Conservation (phyloP, 2,329 filamentous ascomycete genomes). For the Xylaria sp. region DNA sequence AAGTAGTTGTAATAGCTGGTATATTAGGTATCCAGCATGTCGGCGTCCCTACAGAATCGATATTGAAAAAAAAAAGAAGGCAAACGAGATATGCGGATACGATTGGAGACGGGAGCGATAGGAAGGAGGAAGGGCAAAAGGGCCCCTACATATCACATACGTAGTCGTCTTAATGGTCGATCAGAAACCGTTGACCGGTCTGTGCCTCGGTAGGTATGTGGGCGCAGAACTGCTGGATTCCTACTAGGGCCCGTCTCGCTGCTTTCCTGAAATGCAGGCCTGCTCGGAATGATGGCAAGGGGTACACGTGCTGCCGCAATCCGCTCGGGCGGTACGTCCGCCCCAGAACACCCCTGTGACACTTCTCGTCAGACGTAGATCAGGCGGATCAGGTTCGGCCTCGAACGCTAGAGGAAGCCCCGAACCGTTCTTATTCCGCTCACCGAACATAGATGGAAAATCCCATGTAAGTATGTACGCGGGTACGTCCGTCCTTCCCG, state of each 20-base stretch:
- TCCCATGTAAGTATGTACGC: no score
- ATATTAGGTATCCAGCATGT: no score
- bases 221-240: background rate
- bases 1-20: no score
- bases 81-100: no score
- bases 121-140: background rate
- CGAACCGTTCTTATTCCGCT: background rate
- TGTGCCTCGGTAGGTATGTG: no score
- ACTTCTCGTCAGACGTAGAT: conserved; percentile 2
- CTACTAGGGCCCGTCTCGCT: background rate
- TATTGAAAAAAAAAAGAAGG: no score
- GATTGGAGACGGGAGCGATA: background rate
- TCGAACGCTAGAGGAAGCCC: background rate
- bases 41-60: no score
- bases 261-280: background rate
- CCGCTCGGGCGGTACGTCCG: background rate
- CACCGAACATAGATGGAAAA: background rate
- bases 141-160: background rate
- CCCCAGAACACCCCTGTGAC: background rate
- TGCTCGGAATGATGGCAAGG: background rate
- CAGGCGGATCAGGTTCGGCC: background rate
- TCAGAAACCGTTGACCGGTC: background rate
- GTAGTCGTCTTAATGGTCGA: background rate
- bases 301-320: background rate
- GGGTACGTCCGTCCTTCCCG: no score